Base-by-base conservation (phyloP, 208 protist species). In the Leishmania lainsoni region DNA sequence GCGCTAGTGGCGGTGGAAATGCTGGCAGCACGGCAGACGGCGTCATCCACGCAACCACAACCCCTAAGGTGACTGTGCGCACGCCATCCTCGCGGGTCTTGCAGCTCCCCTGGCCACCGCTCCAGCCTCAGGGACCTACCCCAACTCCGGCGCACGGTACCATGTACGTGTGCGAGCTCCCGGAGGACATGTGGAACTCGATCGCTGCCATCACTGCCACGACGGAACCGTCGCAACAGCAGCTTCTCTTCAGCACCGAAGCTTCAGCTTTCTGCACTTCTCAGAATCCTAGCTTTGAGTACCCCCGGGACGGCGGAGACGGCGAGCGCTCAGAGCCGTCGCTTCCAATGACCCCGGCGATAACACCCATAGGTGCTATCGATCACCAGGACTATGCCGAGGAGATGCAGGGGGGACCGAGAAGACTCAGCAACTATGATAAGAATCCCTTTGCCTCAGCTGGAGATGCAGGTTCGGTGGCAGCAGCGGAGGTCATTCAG, bases 121-220 rank as follows among this genome's bases (percentile, higher is more conserved):
- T 3, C 32, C 69, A n/a, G 69, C 45, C 22, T 22, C 69, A 20
- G 5, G 35, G 26, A 10, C 52, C 42, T 20, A 32, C 45, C 16
- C 42, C 26, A 17, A 26, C 75, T 9, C 75, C 66, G 52, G 32
- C 4, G 42, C 49, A 49, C 1, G 82, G 82, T 17, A 78, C 63
- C 26, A 72, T 85, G 71, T 66, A 81, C 54, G 61, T 85, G 39
- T 85, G 82, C 45, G 73, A 75, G 52, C 22, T 85, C 51, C 77
- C 82, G 17, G 78, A 81, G 77, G 39, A 17, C 63, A 74, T 75
- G 72, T 85, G 82, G 82, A 54, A n/a, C 54, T 75, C 73, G 17
- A 78, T 85, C 16, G 76, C 8, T 6, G 81, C 70, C 14, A 63
- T 78, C 54, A 70, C 76, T 17, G 61, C 72, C 51, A 70, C 71